Evolutionary conservation across 2,329 filamentous ascomycete species (phyloP).

Genomic region (Alternaria incomplexa): DNA sequence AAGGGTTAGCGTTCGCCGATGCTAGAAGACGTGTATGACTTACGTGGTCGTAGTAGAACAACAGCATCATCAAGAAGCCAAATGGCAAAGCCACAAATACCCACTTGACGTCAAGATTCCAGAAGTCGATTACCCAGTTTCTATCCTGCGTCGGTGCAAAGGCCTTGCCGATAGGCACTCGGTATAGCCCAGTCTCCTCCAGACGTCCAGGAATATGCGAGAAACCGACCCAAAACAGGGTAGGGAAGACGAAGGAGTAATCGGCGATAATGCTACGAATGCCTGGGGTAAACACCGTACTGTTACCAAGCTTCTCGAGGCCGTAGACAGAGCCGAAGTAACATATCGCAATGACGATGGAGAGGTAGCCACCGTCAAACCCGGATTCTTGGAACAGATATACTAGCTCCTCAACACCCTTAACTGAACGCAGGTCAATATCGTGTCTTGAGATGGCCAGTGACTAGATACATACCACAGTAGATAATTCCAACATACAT

Average conservation of each 20-base stretch:
- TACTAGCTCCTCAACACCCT: constrained; percentile 63
- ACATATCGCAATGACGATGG: constrained; percentile 58
- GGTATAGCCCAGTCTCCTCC: constrained; percentile 49
- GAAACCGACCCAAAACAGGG: constrained; percentile 62
- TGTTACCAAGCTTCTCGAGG: constrained; percentile 57
- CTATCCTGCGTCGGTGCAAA: constrained; percentile 57
- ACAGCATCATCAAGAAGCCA: constrained; percentile 60
- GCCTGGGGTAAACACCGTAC: constrained; percentile 53
- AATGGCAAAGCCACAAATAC: constrained; percentile 61
- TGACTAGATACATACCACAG: constrained; percentile 48
- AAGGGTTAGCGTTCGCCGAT: neutral
- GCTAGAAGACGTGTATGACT: neutral
- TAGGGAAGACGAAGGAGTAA: constrained; percentile 57
- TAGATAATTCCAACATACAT: constrained; percentile 65
- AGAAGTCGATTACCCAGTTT: constrained; percentile 60
- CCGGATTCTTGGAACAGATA: constrained; percentile 55
- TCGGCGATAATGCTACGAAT: constrained; percentile 58
- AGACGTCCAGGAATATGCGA: constrained; percentile 59
- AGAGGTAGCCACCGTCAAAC: constrained; percentile 55
- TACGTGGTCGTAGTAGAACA: constrained; percentile 65
- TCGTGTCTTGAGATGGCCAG: no score
- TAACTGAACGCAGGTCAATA: constrained; percentile 48
- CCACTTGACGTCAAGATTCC: constrained; percentile 59
- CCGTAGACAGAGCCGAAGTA: constrained; percentile 60
- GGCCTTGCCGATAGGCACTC: constrained; percentile 52